phyloP scores from a whole-genome alignment of 148 eudicot species.

The Spergularia bocconei region DNA sequence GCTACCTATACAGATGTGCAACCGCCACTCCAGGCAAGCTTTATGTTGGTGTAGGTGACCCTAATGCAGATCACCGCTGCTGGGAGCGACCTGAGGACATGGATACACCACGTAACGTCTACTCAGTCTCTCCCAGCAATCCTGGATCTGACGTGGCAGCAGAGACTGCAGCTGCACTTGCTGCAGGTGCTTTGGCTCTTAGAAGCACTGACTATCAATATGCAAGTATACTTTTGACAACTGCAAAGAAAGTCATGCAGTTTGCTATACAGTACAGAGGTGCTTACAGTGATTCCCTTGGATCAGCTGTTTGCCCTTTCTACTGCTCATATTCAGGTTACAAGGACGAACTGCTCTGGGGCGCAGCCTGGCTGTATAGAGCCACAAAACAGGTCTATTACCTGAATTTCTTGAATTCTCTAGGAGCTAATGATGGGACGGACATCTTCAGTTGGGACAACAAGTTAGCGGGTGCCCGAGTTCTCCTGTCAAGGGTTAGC shows the following conservation, averaged over 20 bases:
- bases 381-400: constrained; percentile 64
- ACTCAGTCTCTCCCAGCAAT: constrained; percentile 55
- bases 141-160: constrained; percentile 96
- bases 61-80: constrained; percentile 67
- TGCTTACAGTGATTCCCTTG: constrained; percentile 76
- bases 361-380: constrained; percentile 82
- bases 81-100: constrained; percentile 99
- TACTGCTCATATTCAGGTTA: constrained; percentile 96
- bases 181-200: constrained; percentile 78
- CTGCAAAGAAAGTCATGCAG: constrained; percentile 63
- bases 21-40: constrained; percentile 67
- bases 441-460: constrained; percentile 95
- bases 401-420: constrained; percentile 45
- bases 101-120: constrained; percentile 71
- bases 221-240: constrained; percentile 46
- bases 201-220: constrained; percentile 40
- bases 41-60: constrained; percentile 92
- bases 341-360: constrained; percentile 95
- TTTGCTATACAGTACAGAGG: constrained; percentile 80
- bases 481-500: constrained; percentile 77
- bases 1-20: constrained; percentile 79
- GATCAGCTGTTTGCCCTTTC: constrained; percentile 76
- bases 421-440: constrained; percentile 69
- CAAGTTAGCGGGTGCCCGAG: constrained; percentile 83
- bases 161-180: constrained; percentile 91